phyloP scores from a whole-genome alignment of 805 yeast species.

The Wickerhamomyces pijperi region DNA sequence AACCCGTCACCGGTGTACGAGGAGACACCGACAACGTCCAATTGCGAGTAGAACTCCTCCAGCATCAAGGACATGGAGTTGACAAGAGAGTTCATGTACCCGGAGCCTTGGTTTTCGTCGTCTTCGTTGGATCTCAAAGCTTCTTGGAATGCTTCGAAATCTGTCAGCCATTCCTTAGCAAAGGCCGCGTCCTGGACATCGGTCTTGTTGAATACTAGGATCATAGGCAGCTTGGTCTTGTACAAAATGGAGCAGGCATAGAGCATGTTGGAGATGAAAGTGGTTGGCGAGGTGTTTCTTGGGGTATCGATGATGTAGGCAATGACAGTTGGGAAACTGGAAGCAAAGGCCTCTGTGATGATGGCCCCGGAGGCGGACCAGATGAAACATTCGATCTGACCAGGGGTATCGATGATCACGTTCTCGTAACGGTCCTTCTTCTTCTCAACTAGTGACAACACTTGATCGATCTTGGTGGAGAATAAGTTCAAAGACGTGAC shows the following conservation, averaged over 20 bases:
- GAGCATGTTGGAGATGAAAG: slow-evolving; percentile 96
- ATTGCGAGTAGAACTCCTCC: slow-evolving; percentile 88
- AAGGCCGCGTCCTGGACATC: slow-evolving; percentile 79
- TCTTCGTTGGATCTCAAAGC: slow-evolving; percentile 65
- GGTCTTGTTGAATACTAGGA: slow-evolving; percentile 89
- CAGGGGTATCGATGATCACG: slow-evolving; percentile 93
- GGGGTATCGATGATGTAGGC: slow-evolving; percentile 97
- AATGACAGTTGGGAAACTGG: slow-evolving; percentile 88
- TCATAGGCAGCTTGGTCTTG: slow-evolving; percentile 94
- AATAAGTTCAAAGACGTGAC: slow-evolving; percentile 89
- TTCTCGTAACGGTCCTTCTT: slow-evolving; percentile 44
- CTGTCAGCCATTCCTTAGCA: slow-evolving; percentile 96
- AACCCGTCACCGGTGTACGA: slow-evolving; percentile 91
- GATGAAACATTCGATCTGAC: slow-evolving; percentile 96
- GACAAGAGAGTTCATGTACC: slow-evolving; percentile 88
- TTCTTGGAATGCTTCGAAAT: slow-evolving; percentile 81
- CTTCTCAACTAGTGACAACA: slow-evolving; percentile 73
- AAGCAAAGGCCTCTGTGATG: slow-evolving; percentile 92
- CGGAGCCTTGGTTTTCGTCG: slow-evolving; percentile 59
- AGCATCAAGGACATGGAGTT: slow-evolving; percentile 93
- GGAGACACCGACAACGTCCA: slow-evolving; percentile 89
- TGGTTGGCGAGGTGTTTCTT: slow-evolving; percentile 85
- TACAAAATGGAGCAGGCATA: slow-evolving; percentile 95
- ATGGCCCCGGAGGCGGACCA: slow-evolving; percentile 98
- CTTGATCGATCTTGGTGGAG: slow-evolving; percentile 94